These are phyloP conservation scores for Vigna angularis DNA, from an alignment of 306 rosid species.

Conservation along the genomic window DNA sequence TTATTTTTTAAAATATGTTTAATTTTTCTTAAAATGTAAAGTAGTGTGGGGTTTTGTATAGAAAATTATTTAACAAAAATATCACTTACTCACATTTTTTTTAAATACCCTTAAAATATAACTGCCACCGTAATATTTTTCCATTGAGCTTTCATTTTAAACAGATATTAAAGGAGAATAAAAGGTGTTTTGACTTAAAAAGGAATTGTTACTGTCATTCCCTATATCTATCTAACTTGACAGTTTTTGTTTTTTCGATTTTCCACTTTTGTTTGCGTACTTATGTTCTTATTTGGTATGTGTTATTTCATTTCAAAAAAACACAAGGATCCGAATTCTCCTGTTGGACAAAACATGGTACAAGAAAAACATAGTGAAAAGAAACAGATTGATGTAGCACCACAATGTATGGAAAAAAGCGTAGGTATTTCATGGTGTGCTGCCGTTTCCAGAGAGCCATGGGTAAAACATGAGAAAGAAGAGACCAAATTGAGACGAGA, in stretches of 20 bases:
- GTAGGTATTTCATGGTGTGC: background rate
- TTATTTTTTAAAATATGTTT: too few relatives aligned
- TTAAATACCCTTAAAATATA: too few relatives aligned
- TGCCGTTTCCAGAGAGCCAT: conserved; percentile 32
- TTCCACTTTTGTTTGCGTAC: background rate
- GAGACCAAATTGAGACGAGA: conserved; percentile 29
- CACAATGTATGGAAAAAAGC: background rate
- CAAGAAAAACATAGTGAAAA: background rate
- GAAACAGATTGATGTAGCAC: background rate
- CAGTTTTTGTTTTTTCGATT: background rate
- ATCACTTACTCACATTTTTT: too few relatives aligned
- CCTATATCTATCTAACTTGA: background rate
- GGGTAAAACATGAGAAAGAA: conserved; percentile 40
- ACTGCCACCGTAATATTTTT: too few relatives aligned
- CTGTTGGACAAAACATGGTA: background rate
- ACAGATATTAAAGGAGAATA: too few relatives aligned
- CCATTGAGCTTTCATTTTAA: background rate
- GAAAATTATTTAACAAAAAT: too few relatives aligned
- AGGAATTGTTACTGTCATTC: background rate
- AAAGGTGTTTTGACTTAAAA: background rate
- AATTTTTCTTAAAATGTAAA: too few relatives aligned
- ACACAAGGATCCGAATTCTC: background rate
- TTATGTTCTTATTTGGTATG: background rate
- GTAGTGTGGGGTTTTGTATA: too few relatives aligned
- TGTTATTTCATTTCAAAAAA: background rate